phyloP scores from a whole-genome alignment of 192 early-diverging fungal genomes.

The Gonapodya sp. region DNA sequence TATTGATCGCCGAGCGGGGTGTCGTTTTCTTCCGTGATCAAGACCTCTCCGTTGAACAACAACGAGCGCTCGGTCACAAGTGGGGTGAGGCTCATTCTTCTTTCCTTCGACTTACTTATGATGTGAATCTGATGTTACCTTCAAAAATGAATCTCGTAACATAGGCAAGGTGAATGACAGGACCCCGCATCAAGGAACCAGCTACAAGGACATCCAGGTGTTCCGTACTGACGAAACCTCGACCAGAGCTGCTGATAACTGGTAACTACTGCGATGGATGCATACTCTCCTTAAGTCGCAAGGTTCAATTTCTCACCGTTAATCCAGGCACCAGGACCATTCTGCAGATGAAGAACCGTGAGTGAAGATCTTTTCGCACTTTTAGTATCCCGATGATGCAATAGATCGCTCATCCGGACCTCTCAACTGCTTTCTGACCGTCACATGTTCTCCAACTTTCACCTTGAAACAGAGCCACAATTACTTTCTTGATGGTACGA shows the following conservation, averaged over 20 bases:
- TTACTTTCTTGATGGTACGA: not conserved
- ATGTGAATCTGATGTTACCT: not conserved
- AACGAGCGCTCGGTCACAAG: slow-evolving; percentile 37
- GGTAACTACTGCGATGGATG: too few species aligned
- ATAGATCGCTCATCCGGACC: too few species aligned
- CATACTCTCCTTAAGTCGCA: too few species aligned
- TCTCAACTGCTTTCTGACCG: too few species aligned
- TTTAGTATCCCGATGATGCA: too few species aligned
- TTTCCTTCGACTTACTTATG: not conserved
- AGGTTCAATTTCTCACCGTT: too few species aligned
- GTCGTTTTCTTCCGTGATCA: slow-evolving; percentile 64
- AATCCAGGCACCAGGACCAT: slow-evolving; percentile 15
- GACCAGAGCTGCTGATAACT: not conserved
- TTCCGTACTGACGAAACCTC: not conserved
- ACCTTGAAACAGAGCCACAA: slow-evolving; percentile 23
- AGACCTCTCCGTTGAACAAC: slow-evolving; percentile 44
- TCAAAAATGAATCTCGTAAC: not conserved
- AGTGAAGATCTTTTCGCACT: slow-evolving; percentile 6
- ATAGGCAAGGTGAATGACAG: not conserved
- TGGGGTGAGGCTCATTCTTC: not conserved
- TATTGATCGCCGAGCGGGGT: slow-evolving; percentile 51
- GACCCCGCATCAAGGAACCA: slow-evolving; percentile 15
- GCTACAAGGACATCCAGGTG: not conserved
- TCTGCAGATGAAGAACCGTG: not conserved
- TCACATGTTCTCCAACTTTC: slow-evolving; percentile 23